phyloP scores from a whole-genome alignment of 768 basidiomycete genomes.

The Krasilnikovozyma curviuscula region DNA sequence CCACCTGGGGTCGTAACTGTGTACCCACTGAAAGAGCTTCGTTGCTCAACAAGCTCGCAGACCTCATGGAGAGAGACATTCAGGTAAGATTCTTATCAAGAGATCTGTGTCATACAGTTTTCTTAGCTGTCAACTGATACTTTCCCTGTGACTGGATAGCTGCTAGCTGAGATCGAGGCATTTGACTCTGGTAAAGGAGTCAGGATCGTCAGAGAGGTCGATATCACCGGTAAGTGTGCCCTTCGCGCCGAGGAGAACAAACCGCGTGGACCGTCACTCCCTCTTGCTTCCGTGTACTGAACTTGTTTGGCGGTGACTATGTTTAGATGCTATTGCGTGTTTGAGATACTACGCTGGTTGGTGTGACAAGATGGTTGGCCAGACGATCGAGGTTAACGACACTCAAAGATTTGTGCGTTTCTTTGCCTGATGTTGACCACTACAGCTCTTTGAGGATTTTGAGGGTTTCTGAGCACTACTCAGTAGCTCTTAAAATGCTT shows the following conservation, averaged over 20 bases:
- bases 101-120: neutral
- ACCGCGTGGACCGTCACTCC: too few species aligned
- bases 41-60: slow-evolving; percentile 66
- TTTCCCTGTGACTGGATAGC: neutral
- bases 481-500: too few species aligned
- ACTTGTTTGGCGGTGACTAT: too few species aligned
- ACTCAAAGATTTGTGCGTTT: too few species aligned
- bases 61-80: slow-evolving; percentile 1
- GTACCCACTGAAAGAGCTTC: slow-evolving; percentile 46
- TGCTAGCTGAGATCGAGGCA: neutral
- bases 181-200: neutral
- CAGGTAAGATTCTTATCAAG: neutral
- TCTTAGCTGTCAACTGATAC: neutral
- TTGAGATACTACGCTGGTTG: slow-evolving; percentile 72
- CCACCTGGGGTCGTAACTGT: slow-evolving; percentile 21
- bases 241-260: too few species aligned
- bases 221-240: too few species aligned
- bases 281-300: too few species aligned
- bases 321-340: slow-evolving; percentile 16
- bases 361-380: slow-evolving; percentile 83
- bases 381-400: slow-evolving; percentile 57
- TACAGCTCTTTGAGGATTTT: too few species aligned
- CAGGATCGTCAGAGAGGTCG: neutral
- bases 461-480: too few species aligned
- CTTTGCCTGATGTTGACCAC: too few species aligned